Conservation (phyloP, 768 basidiomycete species). For the Rhodotorula babjevae region DNA sequence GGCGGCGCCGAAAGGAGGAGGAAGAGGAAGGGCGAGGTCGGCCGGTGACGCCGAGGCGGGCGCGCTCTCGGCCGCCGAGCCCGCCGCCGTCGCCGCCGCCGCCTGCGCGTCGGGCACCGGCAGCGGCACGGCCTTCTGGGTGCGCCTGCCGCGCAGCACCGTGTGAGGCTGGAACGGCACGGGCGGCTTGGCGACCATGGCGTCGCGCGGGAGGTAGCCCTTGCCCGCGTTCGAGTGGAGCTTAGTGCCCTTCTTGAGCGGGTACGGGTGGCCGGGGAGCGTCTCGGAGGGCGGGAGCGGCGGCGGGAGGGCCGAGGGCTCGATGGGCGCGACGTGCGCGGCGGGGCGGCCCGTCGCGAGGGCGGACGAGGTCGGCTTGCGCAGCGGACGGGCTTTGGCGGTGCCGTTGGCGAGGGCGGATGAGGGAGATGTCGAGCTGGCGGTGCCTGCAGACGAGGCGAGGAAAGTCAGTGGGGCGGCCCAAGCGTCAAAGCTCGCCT, state of each 20-base stretch:
- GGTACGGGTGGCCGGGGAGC: neutral
- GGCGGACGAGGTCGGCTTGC: neutral
- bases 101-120: neutral
- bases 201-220: constrained; percentile 15
- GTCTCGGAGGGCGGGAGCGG: neutral
- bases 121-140: neutral
- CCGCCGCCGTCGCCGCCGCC: no score
- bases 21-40: no score
- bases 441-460: neutral
- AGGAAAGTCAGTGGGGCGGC: no score
- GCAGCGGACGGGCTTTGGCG: neutral
- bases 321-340: neutral
- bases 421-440: neutral
- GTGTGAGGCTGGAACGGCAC: constrained; percentile 24
- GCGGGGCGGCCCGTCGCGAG: neutral
- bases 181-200: constrained; percentile 22
- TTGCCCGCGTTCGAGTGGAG: constrained; percentile 8
- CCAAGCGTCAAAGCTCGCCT: no score
- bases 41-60: no score
- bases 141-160: constrained; percentile 25
- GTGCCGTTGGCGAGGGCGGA: neutral
- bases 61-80: no score
- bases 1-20: neutral
- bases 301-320: neutral
- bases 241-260: neutral